Evolutionary conservation across 768 basidiomycete species (phyloP), one percentile per base, ranked within the genome.

Genomic region (Kwoniella mangroviensis): DNA sequence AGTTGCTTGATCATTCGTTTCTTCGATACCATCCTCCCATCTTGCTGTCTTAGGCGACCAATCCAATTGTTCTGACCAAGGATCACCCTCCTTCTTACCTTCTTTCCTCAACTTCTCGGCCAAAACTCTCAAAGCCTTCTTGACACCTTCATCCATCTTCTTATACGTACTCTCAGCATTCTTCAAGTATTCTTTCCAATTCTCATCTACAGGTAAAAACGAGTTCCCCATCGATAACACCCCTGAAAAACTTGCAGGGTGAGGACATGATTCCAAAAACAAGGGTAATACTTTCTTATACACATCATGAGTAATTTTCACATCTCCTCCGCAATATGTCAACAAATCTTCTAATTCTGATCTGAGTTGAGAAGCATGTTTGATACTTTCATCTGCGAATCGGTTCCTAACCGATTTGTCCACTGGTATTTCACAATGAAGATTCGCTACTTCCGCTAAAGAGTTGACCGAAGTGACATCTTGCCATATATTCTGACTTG

Each of bases 221-320:
- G 92, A 90, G 19, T 90, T 92, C 0, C 93, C 92, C 97, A 99
- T 98, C 3, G 89, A 89, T 53, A 95, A 84, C 28, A 94, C 87
- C 5, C 96, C 95, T 0, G 94, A 90, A 80, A 98, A 98, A 0
- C 92, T 91, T 2, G 92, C 94, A 0, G 95, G 97, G 80, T 91
- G 92, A 0, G 95, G 94, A 82, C 95, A 99, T 5, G 88, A 89
- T 34, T 85, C 79, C 53, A 94, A 86, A 80, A 96, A 99, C 0
- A 88, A 86, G 0, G 95, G 94, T 7, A 97, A 87, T 34, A 91
- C 90, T 65, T 88, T 86, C 15, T 86, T 75, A 80, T 89, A 97
- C 7, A 98, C 92, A 5, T 87, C 85, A 77, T 95, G 91, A 0
- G 96, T 99, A 59, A 91, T 89, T 34, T 85, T 83, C 42, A 97